Percentiles rank a stretch among this genome's conserved stretches.
Evolutionary conservation across 2,329 filamentous ascomycete genomes (phyloP).

Genomic region (Ceratocystis eucalypticola): DNA sequence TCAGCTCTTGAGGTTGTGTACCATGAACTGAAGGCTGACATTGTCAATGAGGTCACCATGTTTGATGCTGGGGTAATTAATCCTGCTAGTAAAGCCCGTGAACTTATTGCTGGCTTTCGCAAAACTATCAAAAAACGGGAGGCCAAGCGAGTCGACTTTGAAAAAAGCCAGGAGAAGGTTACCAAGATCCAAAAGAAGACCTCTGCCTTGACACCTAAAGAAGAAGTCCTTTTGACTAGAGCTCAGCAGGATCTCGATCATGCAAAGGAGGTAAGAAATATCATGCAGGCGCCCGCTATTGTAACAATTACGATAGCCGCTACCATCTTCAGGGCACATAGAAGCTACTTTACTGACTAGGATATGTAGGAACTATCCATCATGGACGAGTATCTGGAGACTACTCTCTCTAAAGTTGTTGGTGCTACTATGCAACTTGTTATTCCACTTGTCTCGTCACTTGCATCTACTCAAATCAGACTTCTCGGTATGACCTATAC

Average conservation of each 20-base stretch:
- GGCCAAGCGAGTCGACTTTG: conserved; percentile 68
- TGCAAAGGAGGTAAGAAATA: conserved; percentile 44
- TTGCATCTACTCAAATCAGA: conserved; percentile 65
- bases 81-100: conserved; percentile 56
- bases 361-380: conserved; percentile 50
- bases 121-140: conserved; percentile 79
- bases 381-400: conserved; percentile 60
- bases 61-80: conserved; percentile 58
- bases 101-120: conserved; percentile 55
- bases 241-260: conserved; percentile 55
- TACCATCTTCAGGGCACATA: background rate
- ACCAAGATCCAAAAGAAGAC: conserved; percentile 58
- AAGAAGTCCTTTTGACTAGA: conserved; percentile 57
- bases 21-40: conserved; percentile 54
- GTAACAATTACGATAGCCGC: background rate
- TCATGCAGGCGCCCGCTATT: background rate
- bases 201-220: conserved; percentile 53
- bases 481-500: conserved; percentile 70
- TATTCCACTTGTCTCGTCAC: conserved; percentile 53
- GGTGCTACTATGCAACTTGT: conserved; percentile 59
- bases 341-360: background rate
- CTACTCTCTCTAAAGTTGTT: conserved; percentile 58
- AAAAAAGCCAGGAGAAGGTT: conserved; percentile 59
- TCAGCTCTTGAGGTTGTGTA: conserved; percentile 53
- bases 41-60: conserved; percentile 54